These are phyloP conservation scores for Glycine tomentella DNA, from an alignment of 306 rosid genomes.

Conservation along the genomic window DNA sequence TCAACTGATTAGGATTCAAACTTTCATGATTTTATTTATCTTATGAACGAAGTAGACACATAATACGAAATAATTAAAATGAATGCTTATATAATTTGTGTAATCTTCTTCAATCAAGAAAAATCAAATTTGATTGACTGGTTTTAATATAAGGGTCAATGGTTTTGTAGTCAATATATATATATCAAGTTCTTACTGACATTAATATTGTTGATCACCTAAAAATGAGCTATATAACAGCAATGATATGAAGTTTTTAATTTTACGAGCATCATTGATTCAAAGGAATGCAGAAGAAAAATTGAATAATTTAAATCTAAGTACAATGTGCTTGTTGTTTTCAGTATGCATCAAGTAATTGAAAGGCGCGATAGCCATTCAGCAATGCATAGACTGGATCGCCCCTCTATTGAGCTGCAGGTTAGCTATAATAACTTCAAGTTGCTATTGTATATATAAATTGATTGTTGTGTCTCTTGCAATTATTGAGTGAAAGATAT, in stretches of 20 bases:
- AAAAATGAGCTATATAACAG: not conserved
- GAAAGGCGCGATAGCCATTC: conserved; percentile 48
- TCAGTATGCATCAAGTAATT: conserved; percentile 49
- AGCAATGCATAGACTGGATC: conserved; percentile 8
- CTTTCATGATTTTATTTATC: conserved; percentile 3
- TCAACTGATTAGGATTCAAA: not conserved
- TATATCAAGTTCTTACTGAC: not conserved
- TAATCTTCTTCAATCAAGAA: not conserved
- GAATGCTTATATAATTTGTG: not conserved
- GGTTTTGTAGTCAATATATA: not conserved
- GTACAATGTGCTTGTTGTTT: conserved; percentile 6
- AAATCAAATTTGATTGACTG: not conserved
- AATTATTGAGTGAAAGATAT: no score
- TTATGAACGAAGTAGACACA: not conserved
- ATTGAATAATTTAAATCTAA: not conserved
- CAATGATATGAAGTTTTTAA: conserved; percentile 12
- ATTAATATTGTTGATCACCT: not conserved
- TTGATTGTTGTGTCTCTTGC: no score
- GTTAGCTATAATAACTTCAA: conserved; percentile 7
- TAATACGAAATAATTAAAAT: not conserved
- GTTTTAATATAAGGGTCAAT: not conserved
- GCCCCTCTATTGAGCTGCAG: conserved; percentile 39
- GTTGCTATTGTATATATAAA: not conserved
- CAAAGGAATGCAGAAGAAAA: not conserved
- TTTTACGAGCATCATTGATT: conserved; percentile 2